phyloP scores from a whole-genome alignment of 306 rosid species.

The Glycyrrhiza uralensis region DNA sequence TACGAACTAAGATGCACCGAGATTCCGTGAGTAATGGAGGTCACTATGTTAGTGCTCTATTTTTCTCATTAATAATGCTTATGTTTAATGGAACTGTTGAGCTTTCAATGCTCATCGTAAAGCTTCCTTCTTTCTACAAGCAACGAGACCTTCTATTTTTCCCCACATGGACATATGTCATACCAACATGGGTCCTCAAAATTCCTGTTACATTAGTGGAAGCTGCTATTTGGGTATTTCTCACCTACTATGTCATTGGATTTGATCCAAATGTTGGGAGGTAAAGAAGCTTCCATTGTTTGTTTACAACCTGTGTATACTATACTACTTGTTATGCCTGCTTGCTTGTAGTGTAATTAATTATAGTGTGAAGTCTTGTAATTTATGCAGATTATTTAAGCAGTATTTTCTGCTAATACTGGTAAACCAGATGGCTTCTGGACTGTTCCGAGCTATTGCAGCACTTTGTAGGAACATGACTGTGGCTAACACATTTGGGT shows the following conservation, averaged over 20 bases:
- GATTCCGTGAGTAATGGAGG: constrained; percentile 47
- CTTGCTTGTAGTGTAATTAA: background rate
- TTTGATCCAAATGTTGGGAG: constrained; percentile 53
- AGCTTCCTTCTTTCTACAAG: constrained; percentile 63
- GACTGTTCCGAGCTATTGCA: constrained; percentile 46
- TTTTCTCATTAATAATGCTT: constrained; percentile 30
- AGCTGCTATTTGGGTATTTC: constrained; percentile 51
- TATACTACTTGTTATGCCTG: background rate
- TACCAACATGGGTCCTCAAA: constrained; percentile 52
- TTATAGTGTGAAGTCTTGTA: background rate
- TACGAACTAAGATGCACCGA: constrained; percentile 67
- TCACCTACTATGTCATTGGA: constrained; percentile 53
- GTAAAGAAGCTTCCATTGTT: constrained; percentile 26
- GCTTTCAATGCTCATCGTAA: constrained; percentile 43
- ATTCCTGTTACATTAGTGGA: constrained; percentile 44
- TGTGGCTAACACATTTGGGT: constrained; percentile 40
- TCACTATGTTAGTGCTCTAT: constrained; percentile 47
- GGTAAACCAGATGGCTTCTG: constrained; percentile 49
- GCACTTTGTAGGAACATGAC: constrained; percentile 45
- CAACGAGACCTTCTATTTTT: constrained; percentile 57
- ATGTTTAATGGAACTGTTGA: constrained; percentile 59
- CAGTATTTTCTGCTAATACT: constrained; percentile 38
- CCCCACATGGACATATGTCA: constrained; percentile 64
- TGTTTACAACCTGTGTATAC: background rate
- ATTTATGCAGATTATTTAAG: constrained; percentile 38